Evolutionary conservation across 2,329 filamentous ascomycete genomes (phyloP).

Genomic region (Trichophyton simii): DNA sequence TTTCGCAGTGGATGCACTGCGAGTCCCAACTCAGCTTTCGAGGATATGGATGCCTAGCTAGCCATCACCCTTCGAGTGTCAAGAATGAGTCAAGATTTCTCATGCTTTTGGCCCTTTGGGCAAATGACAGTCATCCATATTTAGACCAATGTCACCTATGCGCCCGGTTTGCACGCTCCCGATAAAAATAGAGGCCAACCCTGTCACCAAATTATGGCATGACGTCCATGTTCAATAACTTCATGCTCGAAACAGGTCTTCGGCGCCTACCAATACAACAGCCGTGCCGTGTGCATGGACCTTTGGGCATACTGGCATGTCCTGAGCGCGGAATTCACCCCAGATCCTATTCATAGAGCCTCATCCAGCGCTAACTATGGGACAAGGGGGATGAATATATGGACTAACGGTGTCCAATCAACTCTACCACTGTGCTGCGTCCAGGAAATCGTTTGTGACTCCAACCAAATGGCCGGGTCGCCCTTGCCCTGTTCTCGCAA

Average conservation of each 20-base stretch:
- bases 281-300: not conserved
- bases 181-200: not conserved
- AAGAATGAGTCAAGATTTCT: not conserved
- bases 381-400: not conserved
- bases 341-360: not conserved
- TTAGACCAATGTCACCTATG: not conserved
- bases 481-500: not conserved
- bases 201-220: no score
- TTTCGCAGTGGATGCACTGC: no score
- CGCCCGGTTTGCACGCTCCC: not conserved
- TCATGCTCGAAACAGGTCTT: not conserved
- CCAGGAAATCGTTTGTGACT: not conserved
- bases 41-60: no score
- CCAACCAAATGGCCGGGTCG: not conserved
- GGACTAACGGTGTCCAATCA: not conserved
- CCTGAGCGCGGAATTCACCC: not conserved
- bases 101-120: not conserved
- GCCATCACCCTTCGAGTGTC: no score
- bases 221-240: not conserved
- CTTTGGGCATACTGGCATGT: not conserved
- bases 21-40: no score
- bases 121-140: not conserved
- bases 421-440: not conserved
- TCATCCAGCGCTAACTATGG: not conserved
- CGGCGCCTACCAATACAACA: not conserved